These are phyloP conservation scores for Colletotrichum chlorophyti DNA, from an alignment of 2,329 filamentous ascomycete species.

Conservation along the genomic window DNA sequence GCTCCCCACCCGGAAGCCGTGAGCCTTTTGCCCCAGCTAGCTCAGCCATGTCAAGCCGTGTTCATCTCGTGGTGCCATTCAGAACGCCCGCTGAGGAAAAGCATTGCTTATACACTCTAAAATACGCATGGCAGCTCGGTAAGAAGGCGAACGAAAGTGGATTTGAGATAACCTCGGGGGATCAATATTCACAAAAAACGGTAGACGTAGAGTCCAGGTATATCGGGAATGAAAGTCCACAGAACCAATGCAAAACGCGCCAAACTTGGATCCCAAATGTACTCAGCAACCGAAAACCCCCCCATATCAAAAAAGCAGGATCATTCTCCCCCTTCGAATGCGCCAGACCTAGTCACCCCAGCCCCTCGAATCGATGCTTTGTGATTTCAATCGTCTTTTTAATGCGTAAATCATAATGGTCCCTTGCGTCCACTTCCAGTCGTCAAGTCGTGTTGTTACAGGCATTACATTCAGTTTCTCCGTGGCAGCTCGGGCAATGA, in stretches of 20 bases:
- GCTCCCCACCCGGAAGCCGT: too few relatives aligned
- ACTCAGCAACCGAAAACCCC: background rate
- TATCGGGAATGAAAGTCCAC: constrained; percentile 6
- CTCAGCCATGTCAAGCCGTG: too few relatives aligned
- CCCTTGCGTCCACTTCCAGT: background rate
- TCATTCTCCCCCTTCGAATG: constrained; percentile 1
- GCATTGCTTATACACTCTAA: too few relatives aligned
- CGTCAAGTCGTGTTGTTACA: constrained; percentile 7
- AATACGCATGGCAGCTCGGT: background rate
- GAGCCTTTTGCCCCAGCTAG: too few relatives aligned
- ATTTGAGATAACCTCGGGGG: too few relatives aligned
- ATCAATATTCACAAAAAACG: constrained; percentile 13
- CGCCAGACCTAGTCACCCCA: background rate
- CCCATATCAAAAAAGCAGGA: background rate
- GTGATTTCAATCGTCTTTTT: background rate
- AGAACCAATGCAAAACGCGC: constrained; percentile 1
- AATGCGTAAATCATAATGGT: too few relatives aligned
- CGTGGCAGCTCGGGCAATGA: constrained; percentile 3
- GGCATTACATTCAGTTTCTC: constrained; percentile 2
- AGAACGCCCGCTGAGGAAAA: too few relatives aligned
- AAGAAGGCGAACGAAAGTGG: too few relatives aligned
- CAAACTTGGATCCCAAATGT: background rate
- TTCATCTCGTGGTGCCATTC: too few relatives aligned
- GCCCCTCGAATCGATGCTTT: too few relatives aligned
- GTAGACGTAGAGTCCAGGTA: constrained; percentile 25